These are phyloP conservation scores for Metroxylon sagu DNA, from an alignment of 176 grass and related monocot genomes.

Conservation along the genomic window DNA sequence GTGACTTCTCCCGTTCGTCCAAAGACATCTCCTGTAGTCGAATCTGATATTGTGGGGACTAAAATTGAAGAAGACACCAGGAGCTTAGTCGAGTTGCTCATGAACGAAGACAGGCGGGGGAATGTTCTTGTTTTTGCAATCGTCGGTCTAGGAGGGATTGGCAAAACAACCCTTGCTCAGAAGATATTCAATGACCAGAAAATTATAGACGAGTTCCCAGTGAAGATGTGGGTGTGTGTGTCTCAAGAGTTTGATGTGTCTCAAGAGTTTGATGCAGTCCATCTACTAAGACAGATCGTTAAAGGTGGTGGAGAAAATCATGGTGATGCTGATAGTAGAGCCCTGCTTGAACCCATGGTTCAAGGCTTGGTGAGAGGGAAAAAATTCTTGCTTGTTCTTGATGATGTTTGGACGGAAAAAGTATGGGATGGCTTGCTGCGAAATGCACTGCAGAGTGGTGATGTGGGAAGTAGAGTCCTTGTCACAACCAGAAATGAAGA, in stretches of 20 bases:
- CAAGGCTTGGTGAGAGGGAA: conserved; percentile 19
- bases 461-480: conserved; percentile 41
- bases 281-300: conserved; percentile 19
- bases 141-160: too few relatives aligned
- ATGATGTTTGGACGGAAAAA: conserved; percentile 30
- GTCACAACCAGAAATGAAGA: conserved; percentile 29
- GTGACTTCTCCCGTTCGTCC: neutral
- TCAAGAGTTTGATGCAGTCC: neutral
- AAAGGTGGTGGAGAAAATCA: neutral
- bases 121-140: too few relatives aligned
- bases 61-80: too few relatives aligned
- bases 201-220: neutral
- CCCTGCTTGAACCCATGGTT: conserved; percentile 3
- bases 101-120: too few relatives aligned
- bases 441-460: conserved; percentile 18
- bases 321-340: neutral
- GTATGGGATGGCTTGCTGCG: conserved; percentile 40
- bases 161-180: too few relatives aligned
- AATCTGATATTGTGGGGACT: conserved; percentile 23
- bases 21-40: neutral
- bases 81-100: too few relatives aligned
- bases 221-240: conserved; percentile 25
- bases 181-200: too few relatives aligned
- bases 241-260: conserved; percentile 12
- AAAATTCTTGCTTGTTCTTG: conserved; percentile 50